phyloP scores from a whole-genome alignment of 371 early-diverging fungal species.

The Coemansia sp. region DNA sequence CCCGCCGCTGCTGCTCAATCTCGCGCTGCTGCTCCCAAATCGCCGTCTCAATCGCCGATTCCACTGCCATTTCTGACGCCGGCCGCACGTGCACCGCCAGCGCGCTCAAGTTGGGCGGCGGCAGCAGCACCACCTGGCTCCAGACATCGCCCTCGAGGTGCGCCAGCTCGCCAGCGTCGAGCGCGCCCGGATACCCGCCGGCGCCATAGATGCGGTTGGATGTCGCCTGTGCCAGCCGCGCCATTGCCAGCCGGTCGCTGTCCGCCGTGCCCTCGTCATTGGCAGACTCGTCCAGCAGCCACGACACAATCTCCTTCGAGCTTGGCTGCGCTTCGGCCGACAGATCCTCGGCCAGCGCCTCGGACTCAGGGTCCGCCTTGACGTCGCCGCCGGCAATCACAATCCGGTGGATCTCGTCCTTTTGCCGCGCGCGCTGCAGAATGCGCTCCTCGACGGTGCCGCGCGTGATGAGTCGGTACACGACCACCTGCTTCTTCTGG shows the following conservation, averaged over 20 bases:
- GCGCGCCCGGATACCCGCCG: conserved; percentile 33
- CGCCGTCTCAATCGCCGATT: conserved; percentile 23
- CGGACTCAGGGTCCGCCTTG: conserved; percentile 12
- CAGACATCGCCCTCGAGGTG: conserved; percentile 17
- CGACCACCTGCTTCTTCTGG: conserved; percentile 94
- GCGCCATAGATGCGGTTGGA: conserved; percentile 46
- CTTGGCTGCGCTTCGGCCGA: conserved; percentile 70
- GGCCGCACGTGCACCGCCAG: neutral
- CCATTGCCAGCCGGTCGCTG: conserved; percentile 30
- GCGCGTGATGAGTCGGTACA: conserved; percentile 89
- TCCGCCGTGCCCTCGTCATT: conserved; percentile 47
- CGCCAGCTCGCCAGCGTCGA: conserved; percentile 12
- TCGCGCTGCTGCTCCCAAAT: conserved; percentile 23
- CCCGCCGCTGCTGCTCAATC: conserved; percentile 15
- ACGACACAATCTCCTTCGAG: conserved; percentile 83
- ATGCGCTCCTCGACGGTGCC: conserved; percentile 94
- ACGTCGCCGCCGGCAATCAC: conserved; percentile 93
- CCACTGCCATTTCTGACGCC: conserved; percentile 5
- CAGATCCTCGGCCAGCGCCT: conserved; percentile 20
- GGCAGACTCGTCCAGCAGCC: conserved; percentile 79
- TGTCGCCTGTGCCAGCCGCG: conserved; percentile 39
- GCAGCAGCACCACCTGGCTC: conserved; percentile 30
- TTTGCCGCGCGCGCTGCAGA: conserved; percentile 86
- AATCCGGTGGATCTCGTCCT: conserved; percentile 96
- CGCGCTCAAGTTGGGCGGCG: conserved; percentile 18